phyloP scores from a whole-genome alignment of 2,329 filamentous ascomycete species.

The Nannizzia gypsea region DNA sequence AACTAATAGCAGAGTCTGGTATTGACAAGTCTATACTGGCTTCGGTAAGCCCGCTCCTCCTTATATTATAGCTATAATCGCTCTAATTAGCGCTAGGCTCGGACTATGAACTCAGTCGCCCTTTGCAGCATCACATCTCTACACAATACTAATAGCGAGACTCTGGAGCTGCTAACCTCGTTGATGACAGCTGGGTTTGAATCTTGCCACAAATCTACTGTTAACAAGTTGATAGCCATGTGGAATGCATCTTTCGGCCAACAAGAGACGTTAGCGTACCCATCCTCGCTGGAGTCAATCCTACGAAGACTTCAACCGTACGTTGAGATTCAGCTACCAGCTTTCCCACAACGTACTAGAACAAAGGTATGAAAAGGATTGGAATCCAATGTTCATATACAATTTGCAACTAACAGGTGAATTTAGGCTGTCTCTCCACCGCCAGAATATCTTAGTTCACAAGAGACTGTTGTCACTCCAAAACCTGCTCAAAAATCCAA shows the following conservation, averaged over 20 bases:
- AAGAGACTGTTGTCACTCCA: slow-evolving; percentile 32
- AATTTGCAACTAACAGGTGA: slow-evolving; percentile 6
- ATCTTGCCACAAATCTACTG: slow-evolving; percentile 40
- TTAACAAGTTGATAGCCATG: slow-evolving; percentile 42
- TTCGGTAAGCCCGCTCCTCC: slow-evolving; percentile 23
- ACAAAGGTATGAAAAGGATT: slow-evolving; percentile 20
- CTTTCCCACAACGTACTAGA: slow-evolving; percentile 30
- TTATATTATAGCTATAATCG: neutral
- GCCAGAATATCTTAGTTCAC: slow-evolving; percentile 37
- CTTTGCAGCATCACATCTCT: slow-evolving; percentile 23
- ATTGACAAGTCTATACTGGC: slow-evolving; percentile 24
- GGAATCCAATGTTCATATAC: neutral
- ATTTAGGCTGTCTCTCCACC: slow-evolving; percentile 12
- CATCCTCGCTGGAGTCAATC: slow-evolving; percentile 49
- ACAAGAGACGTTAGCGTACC: slow-evolving; percentile 50
- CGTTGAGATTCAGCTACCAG: slow-evolving; percentile 41
- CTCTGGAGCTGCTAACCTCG: slow-evolving; percentile 42
- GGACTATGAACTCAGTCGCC: slow-evolving; percentile 22
- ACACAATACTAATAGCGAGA: slow-evolving; percentile 18
- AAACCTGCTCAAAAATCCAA: neutral
- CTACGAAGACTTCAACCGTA: slow-evolving; percentile 50
- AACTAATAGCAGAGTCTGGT: slow-evolving; percentile 20
- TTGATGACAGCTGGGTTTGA: slow-evolving; percentile 44
- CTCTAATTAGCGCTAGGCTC: slow-evolving; percentile 23
- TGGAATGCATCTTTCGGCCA: slow-evolving; percentile 64